Conservation (phyloP, 1,284 basidiomycete genomes). For the Clitocybe nebularis region DNA sequence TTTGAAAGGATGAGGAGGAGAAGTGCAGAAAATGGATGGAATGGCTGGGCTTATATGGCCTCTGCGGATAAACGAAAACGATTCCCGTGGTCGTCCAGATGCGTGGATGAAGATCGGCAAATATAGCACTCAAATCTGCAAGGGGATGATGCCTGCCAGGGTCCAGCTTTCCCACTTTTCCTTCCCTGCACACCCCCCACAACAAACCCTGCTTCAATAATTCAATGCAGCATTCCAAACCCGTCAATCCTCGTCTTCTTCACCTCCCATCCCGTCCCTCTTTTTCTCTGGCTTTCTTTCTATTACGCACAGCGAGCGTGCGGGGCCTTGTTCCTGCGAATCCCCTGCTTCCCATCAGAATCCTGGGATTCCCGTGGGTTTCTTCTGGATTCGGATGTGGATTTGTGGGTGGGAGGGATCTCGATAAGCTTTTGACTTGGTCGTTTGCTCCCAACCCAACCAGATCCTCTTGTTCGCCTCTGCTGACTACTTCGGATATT, state of each 20-base stretch:
- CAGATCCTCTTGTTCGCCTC: slow-evolving; percentile 9
- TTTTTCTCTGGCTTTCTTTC: too few relatives aligned
- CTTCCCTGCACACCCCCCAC: not conserved
- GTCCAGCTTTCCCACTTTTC: not conserved
- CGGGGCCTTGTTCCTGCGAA: not conserved
- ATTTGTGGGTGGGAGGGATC: slow-evolving; percentile 12
- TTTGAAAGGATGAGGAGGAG: slow-evolving; percentile 16
- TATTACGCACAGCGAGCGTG: too few relatives aligned
- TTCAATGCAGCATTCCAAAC: not conserved
- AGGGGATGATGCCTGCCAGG: slow-evolving; percentile 24
- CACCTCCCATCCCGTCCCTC: too few relatives aligned
- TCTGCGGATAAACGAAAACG: slow-evolving; percentile 26
- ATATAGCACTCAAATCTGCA: slow-evolving; percentile 26
- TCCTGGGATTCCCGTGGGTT: slow-evolving; percentile 25
- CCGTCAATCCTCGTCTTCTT: not conserved
- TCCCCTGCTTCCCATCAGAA: slow-evolving; percentile 18
- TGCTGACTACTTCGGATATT: not conserved
- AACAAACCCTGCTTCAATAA: too few relatives aligned
- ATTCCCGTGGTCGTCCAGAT: slow-evolving; percentile 25
- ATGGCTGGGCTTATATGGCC: slow-evolving; percentile 40
- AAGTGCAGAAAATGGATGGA: slow-evolving; percentile 24
- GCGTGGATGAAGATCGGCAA: slow-evolving; percentile 30
- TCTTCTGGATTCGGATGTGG: slow-evolving; percentile 9
- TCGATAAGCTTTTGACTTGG: slow-evolving; percentile 26
- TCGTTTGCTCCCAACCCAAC: slow-evolving; percentile 21